Conservation (phyloP, 225 moss, liverwort and hornwort species). For the Pseudisothecium myosuroides region DNA sequence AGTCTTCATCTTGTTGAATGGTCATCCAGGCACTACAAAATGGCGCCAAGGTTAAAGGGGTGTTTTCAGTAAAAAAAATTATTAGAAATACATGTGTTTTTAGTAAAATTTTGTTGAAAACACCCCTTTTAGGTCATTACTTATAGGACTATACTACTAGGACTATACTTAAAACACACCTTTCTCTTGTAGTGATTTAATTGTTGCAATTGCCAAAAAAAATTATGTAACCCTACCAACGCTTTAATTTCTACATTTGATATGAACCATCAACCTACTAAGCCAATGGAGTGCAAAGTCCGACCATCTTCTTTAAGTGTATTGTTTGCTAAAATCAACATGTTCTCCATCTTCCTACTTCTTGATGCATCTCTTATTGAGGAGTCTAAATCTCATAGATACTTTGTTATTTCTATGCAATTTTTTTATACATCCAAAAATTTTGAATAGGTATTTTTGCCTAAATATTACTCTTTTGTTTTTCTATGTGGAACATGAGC, state of each 20-base stretch:
- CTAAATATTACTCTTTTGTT: not conserved
- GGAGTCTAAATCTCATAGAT: rapidly evolving
- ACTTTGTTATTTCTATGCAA: not conserved
- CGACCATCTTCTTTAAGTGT: not conserved
- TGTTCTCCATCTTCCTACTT: not conserved
- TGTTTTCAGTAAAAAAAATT: too few species aligned
- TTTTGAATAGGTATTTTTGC: not conserved
- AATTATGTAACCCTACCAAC: too few species aligned
- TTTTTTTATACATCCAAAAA: rapidly evolving
- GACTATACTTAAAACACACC: too few species aligned
- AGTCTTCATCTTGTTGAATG: too few species aligned
- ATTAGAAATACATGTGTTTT: too few species aligned
- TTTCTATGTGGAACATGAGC: not conserved
- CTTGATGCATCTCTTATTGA: not conserved
- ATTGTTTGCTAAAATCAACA: not conserved
- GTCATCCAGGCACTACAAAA: too few species aligned
- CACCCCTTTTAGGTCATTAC: too few species aligned
- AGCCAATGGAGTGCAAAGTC: rapidly evolving
- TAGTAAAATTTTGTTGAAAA: too few species aligned
- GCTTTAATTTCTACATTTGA: not conserved
- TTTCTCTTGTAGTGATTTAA: too few species aligned
- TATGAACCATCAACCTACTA: not conserved
- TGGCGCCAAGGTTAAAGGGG: too few species aligned
- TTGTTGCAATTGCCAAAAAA: too few species aligned
- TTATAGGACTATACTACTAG: too few species aligned